Percentiles rank a stretch among this genome's conserved stretches.
Conservation (phyloP, 208 protist species). For the Wallacemonas sp. region DNA sequence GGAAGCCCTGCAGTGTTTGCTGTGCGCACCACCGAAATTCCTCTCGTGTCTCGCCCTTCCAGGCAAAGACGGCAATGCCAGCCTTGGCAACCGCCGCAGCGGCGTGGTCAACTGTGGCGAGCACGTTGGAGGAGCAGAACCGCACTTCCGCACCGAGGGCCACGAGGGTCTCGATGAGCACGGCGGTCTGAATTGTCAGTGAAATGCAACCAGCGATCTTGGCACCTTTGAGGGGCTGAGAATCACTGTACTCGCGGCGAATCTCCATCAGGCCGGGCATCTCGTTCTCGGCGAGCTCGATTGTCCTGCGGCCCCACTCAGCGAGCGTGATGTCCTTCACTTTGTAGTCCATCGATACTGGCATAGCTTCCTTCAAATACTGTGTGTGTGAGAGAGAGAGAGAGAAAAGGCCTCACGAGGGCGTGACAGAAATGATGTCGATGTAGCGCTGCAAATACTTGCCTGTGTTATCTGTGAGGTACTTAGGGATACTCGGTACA, state of each 20-base stretch:
- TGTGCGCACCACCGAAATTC: conserved; percentile 99
- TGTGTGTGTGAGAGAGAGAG: too few relatives aligned
- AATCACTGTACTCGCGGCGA: conserved; percentile 84
- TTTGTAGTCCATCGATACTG: conserved; percentile 91
- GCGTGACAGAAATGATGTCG: too few relatives aligned
- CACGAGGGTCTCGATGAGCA: conserved; percentile 99
- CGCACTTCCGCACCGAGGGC: conserved; percentile 97
- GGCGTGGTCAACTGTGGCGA: conserved; percentile 97
- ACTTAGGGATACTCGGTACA: too few relatives aligned
- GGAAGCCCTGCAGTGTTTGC: conserved; percentile 92
- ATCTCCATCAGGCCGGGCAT: conserved; percentile 99
- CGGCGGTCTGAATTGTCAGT: conserved; percentile 99
- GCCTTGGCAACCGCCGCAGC: conserved; percentile 85
- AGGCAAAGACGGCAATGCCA: conserved; percentile 98
- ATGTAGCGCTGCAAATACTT: too few relatives aligned
- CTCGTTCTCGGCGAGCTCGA: conserved; percentile 98
- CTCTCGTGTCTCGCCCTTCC: conserved; percentile 99
- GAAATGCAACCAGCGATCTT: conserved; percentile 99
- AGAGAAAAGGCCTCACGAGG: too few relatives aligned
- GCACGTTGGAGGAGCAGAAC: conserved; percentile 99
- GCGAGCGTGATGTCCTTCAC: conserved; percentile 97
- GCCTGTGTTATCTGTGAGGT: too few relatives aligned
- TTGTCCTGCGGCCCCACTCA: conserved; percentile 97
- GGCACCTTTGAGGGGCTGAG: conserved; percentile 96
- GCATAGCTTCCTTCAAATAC: too few relatives aligned